A percentile compares a stretch with the other conserved stretches of the same genome.
phyloP scores from a whole-genome alignment of 169 alveolate species.

The Sarcocystis neurona region DNA sequence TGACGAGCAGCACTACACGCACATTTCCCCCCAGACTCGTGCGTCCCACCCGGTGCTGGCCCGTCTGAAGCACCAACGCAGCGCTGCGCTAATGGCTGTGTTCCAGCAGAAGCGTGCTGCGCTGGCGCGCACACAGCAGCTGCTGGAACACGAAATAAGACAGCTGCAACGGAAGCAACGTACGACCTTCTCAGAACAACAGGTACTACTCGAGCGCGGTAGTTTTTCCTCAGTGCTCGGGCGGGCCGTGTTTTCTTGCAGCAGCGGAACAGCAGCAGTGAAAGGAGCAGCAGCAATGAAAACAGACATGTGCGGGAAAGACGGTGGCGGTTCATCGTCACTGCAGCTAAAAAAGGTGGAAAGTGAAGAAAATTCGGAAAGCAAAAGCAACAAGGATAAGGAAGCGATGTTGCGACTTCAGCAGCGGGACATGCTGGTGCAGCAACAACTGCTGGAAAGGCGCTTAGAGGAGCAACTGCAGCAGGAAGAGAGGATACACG shows the following conservation, averaged over 20 bases:
- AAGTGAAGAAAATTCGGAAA: not conserved
- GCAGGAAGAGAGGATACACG: no score
- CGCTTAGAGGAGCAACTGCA: not conserved
- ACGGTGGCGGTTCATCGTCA: no score
- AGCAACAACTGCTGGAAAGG: conserved; percentile 4
- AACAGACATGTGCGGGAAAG: no score
- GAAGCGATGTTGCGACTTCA: not conserved
- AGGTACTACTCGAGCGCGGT: no score
- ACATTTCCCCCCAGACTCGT: not conserved
- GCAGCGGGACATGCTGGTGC: not conserved
- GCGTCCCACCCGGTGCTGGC: conserved; percentile 34
- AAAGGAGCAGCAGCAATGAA: no score
- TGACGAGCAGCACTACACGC: conserved; percentile 49
- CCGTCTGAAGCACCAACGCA: not conserved
- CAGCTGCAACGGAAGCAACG: not conserved
- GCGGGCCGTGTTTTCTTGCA: no score
- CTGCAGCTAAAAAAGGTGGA: no score
- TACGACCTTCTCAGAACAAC: no score
- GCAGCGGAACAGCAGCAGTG: no score
- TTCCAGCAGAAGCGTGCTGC: not conserved
- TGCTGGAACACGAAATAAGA: not conserved
- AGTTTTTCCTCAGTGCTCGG: no score
- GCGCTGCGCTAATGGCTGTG: not conserved
- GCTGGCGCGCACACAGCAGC: not conserved
- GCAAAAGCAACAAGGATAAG: not conserved